phyloP scores from a whole-genome alignment of 2,329 filamentous ascomycete genomes.

The Cladosporium colombiae region DNA sequence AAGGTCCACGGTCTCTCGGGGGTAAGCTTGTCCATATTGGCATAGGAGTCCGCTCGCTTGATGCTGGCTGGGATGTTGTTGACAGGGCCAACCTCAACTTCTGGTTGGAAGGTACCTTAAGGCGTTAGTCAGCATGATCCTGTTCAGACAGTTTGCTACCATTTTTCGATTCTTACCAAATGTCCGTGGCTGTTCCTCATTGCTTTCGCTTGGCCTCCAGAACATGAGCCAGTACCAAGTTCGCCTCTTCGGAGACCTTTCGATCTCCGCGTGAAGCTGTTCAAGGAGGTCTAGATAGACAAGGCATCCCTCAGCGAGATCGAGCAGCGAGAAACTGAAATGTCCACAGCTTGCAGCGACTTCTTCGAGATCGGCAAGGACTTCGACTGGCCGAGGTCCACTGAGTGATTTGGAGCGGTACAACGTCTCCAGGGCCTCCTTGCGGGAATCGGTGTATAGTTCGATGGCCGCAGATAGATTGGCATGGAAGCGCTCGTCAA shows the following conservation, averaged over 20 bases:
- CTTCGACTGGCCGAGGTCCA: constrained; percentile 46
- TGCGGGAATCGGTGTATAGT: constrained; percentile 75
- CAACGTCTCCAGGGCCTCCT: constrained; percentile 72
- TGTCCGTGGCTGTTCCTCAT: neutral
- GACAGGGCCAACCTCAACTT: constrained; percentile 13
- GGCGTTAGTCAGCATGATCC: constrained; percentile 21
- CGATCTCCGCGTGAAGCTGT: constrained; percentile 71
- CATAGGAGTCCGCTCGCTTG: constrained; percentile 33
- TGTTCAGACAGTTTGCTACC: constrained; percentile 9
- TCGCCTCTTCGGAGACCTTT: constrained; percentile 61
- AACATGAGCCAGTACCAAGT: constrained; percentile 86
- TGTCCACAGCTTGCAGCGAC: constrained; percentile 97
- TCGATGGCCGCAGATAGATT: constrained; percentile 79
- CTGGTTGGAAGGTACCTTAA: constrained; percentile 13
- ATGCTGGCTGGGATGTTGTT: constrained; percentile 33
- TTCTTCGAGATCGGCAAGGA: constrained; percentile 93
- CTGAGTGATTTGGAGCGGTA: constrained; percentile 67
- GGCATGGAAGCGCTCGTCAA: constrained; percentile 77
- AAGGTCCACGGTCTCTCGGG: constrained; percentile 40
- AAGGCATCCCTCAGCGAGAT: constrained; percentile 87
- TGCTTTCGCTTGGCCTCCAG: constrained; percentile 55
- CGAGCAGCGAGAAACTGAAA: constrained; percentile 87
- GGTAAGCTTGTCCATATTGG: constrained; percentile 26
- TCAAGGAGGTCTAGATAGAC: constrained; percentile 81
- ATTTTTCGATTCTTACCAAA: neutral